Conservation (phyloP, 2,329 filamentous ascomycete genomes). For the Zalaria obscura region DNA sequence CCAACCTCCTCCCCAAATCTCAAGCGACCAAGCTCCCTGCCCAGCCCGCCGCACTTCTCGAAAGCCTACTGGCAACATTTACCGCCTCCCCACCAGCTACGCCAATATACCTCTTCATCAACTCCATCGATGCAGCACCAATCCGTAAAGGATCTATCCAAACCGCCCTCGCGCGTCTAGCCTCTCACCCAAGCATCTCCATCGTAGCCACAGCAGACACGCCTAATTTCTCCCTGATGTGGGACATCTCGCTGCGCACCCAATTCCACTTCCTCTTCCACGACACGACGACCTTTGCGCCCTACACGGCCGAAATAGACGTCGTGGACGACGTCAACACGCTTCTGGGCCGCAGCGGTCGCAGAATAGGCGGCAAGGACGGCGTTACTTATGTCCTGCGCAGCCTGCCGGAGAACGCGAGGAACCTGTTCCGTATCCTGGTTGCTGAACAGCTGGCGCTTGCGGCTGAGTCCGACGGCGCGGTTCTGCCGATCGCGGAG, state of each 20-base stretch:
- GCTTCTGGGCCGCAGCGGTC: slow-evolving; percentile 65
- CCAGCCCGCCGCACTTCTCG: slow-evolving; percentile 54
- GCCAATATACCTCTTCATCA: slow-evolving; percentile 38
- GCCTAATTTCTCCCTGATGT: slow-evolving; percentile 74
- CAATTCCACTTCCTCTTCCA: slow-evolving; percentile 82
- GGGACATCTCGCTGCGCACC: slow-evolving; percentile 75
- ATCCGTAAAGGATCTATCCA: slow-evolving; percentile 61
- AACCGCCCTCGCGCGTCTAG: slow-evolving; percentile 59
- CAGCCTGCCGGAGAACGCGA: slow-evolving; percentile 82
- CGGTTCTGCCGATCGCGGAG: slow-evolving; percentile 9
- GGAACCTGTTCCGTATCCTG: slow-evolving; percentile 71
- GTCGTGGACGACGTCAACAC: slow-evolving; percentile 84
- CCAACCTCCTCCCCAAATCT: slow-evolving; percentile 37
- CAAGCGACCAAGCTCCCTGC: slow-evolving; percentile 41
- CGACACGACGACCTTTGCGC: slow-evolving; percentile 79
- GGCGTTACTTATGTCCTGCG: slow-evolving; percentile 84
- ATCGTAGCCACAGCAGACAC: slow-evolving; percentile 76
- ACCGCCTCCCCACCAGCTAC: slow-evolving; percentile 25
- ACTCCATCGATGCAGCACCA: slow-evolving; percentile 71
- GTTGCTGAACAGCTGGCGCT: slow-evolving; percentile 70
- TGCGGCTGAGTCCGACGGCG: slow-evolving; percentile 36
- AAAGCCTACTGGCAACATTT: slow-evolving; percentile 50
- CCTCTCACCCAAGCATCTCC: slow-evolving; percentile 55
- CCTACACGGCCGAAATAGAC: slow-evolving; percentile 61
- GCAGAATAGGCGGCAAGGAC: slow-evolving; percentile 74